These are phyloP conservation scores for Salinomyces thailandicus DNA, from an alignment of 2,329 filamentous ascomycete species.

Conservation along the genomic window DNA sequence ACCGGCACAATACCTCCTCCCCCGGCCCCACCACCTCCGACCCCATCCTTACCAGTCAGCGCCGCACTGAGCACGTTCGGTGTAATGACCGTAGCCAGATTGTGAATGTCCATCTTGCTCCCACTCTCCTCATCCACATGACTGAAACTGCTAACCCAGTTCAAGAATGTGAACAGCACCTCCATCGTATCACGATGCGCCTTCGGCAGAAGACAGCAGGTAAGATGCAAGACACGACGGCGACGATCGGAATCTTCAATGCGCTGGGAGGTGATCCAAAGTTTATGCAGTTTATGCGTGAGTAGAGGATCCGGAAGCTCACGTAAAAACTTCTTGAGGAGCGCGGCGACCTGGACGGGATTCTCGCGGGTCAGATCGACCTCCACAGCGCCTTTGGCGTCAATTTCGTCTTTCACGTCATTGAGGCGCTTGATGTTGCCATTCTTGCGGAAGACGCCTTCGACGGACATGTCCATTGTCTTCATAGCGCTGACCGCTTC, in stretches of 20 bases:
- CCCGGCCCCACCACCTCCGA: no score
- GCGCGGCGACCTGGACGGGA: constrained; percentile 84
- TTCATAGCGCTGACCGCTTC: constrained; percentile 79
- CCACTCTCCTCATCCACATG: constrained; percentile 94
- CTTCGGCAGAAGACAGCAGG: constrained; percentile 87
- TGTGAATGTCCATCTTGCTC: constrained; percentile 98
- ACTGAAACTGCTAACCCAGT: constrained; percentile 95
- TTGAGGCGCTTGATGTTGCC: constrained; percentile 93
- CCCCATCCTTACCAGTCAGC: constrained; percentile 23
- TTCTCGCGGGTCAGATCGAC: constrained; percentile 81
- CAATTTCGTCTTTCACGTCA: constrained; percentile 75
- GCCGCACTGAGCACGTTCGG: constrained; percentile 75
- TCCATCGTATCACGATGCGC: constrained; percentile 87
- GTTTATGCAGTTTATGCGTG: constrained; percentile 84
- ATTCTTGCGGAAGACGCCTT: constrained; percentile 98
- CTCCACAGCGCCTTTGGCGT: constrained; percentile 71
- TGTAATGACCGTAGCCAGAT: constrained; percentile 91
- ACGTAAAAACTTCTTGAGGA: constrained; percentile 89
- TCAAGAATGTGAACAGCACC: constrained; percentile 89
- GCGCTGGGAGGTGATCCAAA: constrained; percentile 84
- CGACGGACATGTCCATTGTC: constrained; percentile 97
- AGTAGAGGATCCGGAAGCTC: constrained; percentile 90
- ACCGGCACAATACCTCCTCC: constrained; percentile 22
- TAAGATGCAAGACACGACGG: constrained; percentile 75
- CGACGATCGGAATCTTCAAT: constrained; percentile 72